Percentiles rank a stretch among this genome's conserved stretches.
phyloP scores from a whole-genome alignment of 345 rosid species.

The Rhodamnia argentea region DNA sequence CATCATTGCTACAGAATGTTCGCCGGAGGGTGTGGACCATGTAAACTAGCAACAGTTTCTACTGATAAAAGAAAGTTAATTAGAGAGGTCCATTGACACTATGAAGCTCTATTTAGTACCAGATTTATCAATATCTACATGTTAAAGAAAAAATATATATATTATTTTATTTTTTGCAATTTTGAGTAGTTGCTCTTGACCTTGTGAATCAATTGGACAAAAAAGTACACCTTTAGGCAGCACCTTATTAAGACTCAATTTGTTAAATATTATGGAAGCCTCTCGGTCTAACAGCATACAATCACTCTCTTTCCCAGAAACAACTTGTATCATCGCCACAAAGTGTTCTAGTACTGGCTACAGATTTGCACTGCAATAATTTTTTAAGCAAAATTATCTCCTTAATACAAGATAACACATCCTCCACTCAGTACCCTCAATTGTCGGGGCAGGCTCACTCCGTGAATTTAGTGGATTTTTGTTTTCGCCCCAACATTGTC shows the following conservation, averaged over 20 bases:
- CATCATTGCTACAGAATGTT: neutral
- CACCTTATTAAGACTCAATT: too few relatives aligned
- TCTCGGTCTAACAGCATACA: too few relatives aligned
- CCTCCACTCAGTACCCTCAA: neutral
- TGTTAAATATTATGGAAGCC: too few relatives aligned
- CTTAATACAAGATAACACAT: neutral
- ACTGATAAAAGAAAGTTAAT: neutral
- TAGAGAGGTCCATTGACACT: neutral
- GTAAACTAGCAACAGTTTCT: neutral
- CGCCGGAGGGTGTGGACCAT: neutral
- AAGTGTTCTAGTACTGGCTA: neutral
- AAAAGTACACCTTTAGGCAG: neutral
- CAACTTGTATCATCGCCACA: neutral
- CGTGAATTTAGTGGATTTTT: neutral
- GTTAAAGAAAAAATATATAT: neutral
- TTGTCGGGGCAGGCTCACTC: neutral
- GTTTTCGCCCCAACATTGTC: neutral
- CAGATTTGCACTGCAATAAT: neutral
- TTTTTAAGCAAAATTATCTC: neutral
- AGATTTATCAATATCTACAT: neutral
- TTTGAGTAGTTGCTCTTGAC: neutral
- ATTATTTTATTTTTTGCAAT: neutral
- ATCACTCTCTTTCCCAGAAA: neutral
- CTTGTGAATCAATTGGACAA: neutral
- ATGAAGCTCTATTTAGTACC: neutral